These are phyloP conservation scores for Datisca glomerata DNA, from an alignment of 306 rosid species.

Conservation along the genomic window DNA sequence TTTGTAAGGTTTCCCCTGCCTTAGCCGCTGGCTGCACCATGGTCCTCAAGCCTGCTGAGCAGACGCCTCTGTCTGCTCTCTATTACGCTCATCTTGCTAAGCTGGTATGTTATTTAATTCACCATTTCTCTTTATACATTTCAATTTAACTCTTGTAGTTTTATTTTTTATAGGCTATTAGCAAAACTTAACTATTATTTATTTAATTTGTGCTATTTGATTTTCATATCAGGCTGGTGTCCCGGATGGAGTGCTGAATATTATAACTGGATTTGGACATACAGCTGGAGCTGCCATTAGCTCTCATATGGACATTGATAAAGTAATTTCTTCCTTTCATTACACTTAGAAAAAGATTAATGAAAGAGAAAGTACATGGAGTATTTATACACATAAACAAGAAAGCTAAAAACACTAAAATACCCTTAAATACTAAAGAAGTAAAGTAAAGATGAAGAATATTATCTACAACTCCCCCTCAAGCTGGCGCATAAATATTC, in stretches of 20 bases:
- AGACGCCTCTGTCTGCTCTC: constrained; percentile 81
- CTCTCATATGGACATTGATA: constrained; percentile 76
- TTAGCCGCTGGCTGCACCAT: constrained; percentile 89
- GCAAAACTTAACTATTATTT: background rate
- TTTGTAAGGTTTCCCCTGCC: constrained; percentile 49
- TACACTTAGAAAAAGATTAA: background rate
- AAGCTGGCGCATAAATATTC: no score
- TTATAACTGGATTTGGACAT: constrained; percentile 62
- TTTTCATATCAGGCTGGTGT: constrained; percentile 55
- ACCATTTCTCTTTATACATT: background rate
- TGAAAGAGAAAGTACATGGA: no score
- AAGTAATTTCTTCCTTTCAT: constrained; percentile 18
- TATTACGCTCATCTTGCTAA: constrained; percentile 73
- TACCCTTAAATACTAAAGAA: no score
- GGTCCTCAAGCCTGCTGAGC: constrained; percentile 83
- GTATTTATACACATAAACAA: no score
- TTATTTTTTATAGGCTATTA: no score
- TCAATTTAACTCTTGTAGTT: background rate
- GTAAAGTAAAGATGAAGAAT: no score
- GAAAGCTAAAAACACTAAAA: no score
- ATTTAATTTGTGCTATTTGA: background rate
- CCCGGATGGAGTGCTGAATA: constrained; percentile 82
- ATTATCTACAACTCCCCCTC: no score
- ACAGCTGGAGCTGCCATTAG: constrained; percentile 73
- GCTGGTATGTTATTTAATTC: constrained; percentile 22